Conservation (phyloP, 805 yeast genomes). For the Candida endomychidarum region DNA sequence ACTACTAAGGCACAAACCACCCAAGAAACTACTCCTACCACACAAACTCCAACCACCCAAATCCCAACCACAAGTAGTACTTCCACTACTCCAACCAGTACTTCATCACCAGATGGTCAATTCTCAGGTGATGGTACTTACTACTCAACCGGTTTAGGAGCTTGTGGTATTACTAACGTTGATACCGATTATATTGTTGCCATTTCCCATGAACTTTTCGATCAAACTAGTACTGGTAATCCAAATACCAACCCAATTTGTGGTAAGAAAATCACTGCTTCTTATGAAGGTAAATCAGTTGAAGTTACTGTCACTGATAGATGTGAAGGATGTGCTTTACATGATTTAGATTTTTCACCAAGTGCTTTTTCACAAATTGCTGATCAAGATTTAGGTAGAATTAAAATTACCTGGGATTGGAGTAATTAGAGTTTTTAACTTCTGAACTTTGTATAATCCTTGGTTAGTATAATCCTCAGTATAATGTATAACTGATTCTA, state of each 20-base stretch:
- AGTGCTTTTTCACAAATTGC: slow-evolving; percentile 55
- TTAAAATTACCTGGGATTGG: slow-evolving; percentile 51
- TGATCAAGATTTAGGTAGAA: slow-evolving; percentile 51
- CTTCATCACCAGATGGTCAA: slow-evolving; percentile 12
- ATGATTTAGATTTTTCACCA: slow-evolving; percentile 62
- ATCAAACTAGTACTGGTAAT: slow-evolving; percentile 30
- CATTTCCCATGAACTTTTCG: slow-evolving; percentile 43
- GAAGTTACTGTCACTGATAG: slow-evolving; percentile 57
- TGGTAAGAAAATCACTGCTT: slow-evolving; percentile 50
- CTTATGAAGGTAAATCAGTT: slow-evolving; percentile 50
- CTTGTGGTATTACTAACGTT: slow-evolving; percentile 51
- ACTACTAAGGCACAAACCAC: too few relatives aligned
- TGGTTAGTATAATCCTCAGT: not conserved
- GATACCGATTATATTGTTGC: slow-evolving; percentile 56
- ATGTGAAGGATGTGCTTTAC: slow-evolving; percentile 52
- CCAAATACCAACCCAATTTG: slow-evolving; percentile 51
- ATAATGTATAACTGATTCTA: too few relatives aligned
- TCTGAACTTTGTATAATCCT: not conserved
- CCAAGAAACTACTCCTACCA: slow-evolving; percentile 10
- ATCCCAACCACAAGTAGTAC: too few relatives aligned
- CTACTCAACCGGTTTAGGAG: slow-evolving; percentile 48
- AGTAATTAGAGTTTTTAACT: not conserved
- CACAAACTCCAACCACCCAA: slow-evolving; percentile 12
- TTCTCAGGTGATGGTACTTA: slow-evolving; percentile 44
- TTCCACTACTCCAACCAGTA: slow-evolving; percentile 12